Percentiles rank a stretch among this genome's conserved stretches.
Evolutionary conservation across 345 rosid genomes (phyloP).

Genomic region (Xanthoceras sorbifolium): DNA sequence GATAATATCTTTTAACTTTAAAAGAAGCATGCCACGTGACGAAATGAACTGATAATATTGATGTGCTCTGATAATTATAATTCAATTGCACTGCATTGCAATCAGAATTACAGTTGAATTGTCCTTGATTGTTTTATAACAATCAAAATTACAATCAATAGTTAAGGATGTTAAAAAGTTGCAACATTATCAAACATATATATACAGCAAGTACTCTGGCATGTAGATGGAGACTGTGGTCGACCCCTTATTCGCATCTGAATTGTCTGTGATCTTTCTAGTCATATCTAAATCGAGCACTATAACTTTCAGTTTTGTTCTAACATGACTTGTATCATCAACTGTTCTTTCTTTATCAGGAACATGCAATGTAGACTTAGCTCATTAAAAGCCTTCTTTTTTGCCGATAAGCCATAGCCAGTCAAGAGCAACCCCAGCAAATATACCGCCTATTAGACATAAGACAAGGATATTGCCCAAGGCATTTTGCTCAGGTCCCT

Average conservation of each 20-base stretch:
- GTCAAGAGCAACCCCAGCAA: constrained; percentile 69
- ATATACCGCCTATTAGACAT: constrained; percentile 60
- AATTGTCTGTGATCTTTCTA: neutral
- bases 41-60: neutral
- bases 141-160: neutral
- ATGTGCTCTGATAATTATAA: neutral
- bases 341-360: no score
- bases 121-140: neutral
- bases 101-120: no score
- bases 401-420: constrained; percentile 91
- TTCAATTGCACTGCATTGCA: neutral
- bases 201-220: neutral
- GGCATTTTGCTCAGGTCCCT: constrained; percentile 97
- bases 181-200: neutral
- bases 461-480: constrained; percentile 80
- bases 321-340: no score
- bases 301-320: no score
- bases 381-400: constrained; percentile 37
- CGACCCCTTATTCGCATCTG: neutral
- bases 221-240: neutral
- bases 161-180: neutral
- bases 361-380: neutral
- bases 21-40: constrained; percentile 8
- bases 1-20: no score
- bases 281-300: no score